These are phyloP conservation scores for Heliamphora ciliata DNA, from an alignment of 179 eudicot species.

Conservation along the genomic window DNA sequence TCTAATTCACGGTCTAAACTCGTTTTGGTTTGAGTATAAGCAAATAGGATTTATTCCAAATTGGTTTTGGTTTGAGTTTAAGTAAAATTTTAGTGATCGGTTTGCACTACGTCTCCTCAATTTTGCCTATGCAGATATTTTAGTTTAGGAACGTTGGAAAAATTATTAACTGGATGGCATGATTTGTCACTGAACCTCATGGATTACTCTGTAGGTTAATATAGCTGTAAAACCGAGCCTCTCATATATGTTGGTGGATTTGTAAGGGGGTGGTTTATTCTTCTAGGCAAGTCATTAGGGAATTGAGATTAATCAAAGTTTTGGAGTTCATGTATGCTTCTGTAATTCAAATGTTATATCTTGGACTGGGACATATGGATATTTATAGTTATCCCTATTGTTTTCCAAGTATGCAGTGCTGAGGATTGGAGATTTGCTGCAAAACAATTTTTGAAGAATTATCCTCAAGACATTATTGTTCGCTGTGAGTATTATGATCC, in stretches of 20 bases:
- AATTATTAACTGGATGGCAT: not conserved
- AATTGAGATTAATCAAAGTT: not conserved
- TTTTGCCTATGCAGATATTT: not conserved
- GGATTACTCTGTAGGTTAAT: not conserved
- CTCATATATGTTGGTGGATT: not conserved
- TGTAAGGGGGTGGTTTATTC: not conserved
- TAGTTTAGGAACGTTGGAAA: not conserved
- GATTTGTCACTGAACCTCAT: not conserved
- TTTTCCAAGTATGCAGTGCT: slow-evolving; percentile 41
- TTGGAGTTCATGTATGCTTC: not conserved
- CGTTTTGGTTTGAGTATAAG: no score
- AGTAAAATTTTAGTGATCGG: no score
- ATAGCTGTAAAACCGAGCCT: not conserved
- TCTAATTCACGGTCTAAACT: not conserved
- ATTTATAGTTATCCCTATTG: not conserved
- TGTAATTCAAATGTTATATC: not conserved
- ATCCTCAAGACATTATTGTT: slow-evolving; percentile 62
- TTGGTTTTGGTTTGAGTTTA: not conserved
- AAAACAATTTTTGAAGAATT: slow-evolving; percentile 69
- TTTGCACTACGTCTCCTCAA: not conserved
- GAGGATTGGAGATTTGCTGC: slow-evolving; percentile 85
- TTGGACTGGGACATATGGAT: not conserved
- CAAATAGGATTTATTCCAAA: not conserved
- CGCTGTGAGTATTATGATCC: slow-evolving; percentile 51
- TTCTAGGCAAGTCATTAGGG: not conserved